Evolutionary conservation across 352 stramenopile species (phyloP).

Genomic region (Phytophthora uliginosa): DNA sequence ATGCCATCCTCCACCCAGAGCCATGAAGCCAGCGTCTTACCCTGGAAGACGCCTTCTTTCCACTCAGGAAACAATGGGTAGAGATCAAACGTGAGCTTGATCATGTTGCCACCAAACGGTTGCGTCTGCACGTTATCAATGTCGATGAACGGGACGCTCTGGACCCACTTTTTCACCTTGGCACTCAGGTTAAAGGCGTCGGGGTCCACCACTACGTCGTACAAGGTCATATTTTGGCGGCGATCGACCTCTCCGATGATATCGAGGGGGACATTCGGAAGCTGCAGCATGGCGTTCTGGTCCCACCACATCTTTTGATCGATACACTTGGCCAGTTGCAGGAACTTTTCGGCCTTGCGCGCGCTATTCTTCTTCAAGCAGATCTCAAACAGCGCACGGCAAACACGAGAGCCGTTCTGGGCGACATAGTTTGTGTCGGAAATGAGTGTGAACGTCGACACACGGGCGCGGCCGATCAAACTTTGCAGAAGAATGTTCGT

Average conservation of each 20-base stretch:
- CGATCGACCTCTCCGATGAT: constrained; percentile 89
- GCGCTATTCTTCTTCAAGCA: constrained; percentile 93
- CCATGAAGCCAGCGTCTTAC: constrained; percentile 92
- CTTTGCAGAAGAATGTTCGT: constrained; percentile 97
- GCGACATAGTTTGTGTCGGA: constrained; percentile 99
- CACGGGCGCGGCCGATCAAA: constrained; percentile 71
- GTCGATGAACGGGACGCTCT: constrained; percentile 75
- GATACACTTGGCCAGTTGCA: constrained; percentile 97
- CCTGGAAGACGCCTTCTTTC: constrained; percentile 68
- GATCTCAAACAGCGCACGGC: constrained; percentile 99
- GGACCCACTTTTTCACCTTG: constrained; percentile 81
- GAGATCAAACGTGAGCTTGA: constrained; percentile 92
- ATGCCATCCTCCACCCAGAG: constrained; percentile 98
- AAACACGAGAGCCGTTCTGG: constrained; percentile 98
- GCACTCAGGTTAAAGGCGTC: constrained; percentile 50
- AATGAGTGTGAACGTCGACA: constrained; percentile 98
- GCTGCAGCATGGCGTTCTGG: constrained; percentile 95
- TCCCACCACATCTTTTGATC: constrained; percentile 99
- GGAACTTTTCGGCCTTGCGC: constrained; percentile 92
- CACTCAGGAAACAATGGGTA: constrained; percentile 76
- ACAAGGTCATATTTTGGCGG: constrained; percentile 70
- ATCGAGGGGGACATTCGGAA: constrained; percentile 92
- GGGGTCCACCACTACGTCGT: constrained; percentile 59
- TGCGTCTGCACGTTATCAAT: constrained; percentile 87
- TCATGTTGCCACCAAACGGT: constrained; percentile 96